A percentile compares a stretch with the other conserved stretches of the same genome.
phyloP scores from a whole-genome alignment of 2,329 filamentous ascomycete species.

The Aspergillus pseudoterreus region DNA sequence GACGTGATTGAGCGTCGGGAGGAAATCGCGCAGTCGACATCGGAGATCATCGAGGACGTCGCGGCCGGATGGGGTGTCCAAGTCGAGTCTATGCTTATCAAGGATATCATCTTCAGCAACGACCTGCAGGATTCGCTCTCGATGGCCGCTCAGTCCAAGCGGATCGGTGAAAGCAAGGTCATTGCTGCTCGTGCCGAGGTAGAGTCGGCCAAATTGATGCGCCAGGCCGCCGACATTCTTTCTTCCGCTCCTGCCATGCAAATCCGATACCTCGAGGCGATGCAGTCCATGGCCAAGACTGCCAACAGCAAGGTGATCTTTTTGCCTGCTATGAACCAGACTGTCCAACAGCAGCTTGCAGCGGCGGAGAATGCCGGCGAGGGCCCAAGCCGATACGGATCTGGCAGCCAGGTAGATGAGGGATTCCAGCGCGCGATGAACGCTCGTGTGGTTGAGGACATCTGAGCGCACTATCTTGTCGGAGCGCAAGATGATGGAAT shows the following conservation, averaged over 20 bases:
- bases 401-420: slow-evolving; percentile 42
- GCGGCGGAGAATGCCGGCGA: slow-evolving; percentile 52
- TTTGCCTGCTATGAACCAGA: slow-evolving; percentile 64
- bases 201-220: slow-evolving; percentile 79
- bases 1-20: slow-evolving; percentile 98
- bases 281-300: slow-evolving; percentile 97
- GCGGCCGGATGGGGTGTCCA: slow-evolving; percentile 90
- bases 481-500: slow-evolving; percentile 2
- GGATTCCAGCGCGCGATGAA: slow-evolving; percentile 80
- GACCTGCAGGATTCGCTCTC: slow-evolving; percentile 94
- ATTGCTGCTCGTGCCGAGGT: slow-evolving; percentile 96
- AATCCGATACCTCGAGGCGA: slow-evolving; percentile 94
- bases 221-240: slow-evolving; percentile 89
- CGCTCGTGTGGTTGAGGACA: slow-evolving; percentile 77
- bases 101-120: slow-evolving; percentile 96
- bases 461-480: slow-evolving; percentile 50
- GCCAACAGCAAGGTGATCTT: slow-evolving; percentile 88
- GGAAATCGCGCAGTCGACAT: slow-evolving; percentile 90
- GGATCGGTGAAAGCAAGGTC: slow-evolving; percentile 97
- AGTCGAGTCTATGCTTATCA: slow-evolving; percentile 98
- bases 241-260: slow-evolving; percentile 94
- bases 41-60: slow-evolving; percentile 96
- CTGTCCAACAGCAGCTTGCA: slow-evolving; percentile 48
- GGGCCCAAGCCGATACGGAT: slow-evolving; percentile 50
- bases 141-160: slow-evolving; percentile 98